Evolutionary conservation across 371 early-diverging fungal species (phyloP), one percentile per base, ranked within the genome.

Genomic region (Lichtheimia ornata): DNA sequence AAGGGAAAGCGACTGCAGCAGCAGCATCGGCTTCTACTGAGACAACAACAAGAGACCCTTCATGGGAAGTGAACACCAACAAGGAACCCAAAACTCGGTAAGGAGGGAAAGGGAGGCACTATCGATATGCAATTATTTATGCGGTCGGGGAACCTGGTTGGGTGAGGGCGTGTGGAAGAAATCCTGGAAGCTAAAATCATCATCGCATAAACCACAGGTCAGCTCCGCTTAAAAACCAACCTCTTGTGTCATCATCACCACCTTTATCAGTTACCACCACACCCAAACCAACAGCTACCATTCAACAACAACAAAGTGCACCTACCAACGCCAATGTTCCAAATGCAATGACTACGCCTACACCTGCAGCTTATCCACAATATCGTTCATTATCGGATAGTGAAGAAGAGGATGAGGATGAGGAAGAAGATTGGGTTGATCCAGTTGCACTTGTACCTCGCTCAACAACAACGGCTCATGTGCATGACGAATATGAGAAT

Each of bases 351-450:
- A 35, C 35, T 35, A 35, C 35, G 2, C 35, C 35, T 0, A 35
- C 35, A 35, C 35, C 35, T 35, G 35, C 22, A 22, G 22, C 11
- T 35, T 35, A 35, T 35, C 35, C 35, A 9, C 35, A 35, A 35
- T 11, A 35, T 11, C 35, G 35, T 9, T 11, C 35, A 6, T 11
- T 35, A 35, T 35, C 35, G 9, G 35, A 35, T 9, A 35, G 35
- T 11, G 35, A 22, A 0, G 69, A 72, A 0, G 74, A 69, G 0
- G 73, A 74, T 0, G 76, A 77, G 2, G 71, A 71, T 0, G 76
- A 73, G 0, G 76, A 73, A 12, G 84, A 84, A 11, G 77, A 49
- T 7, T 47, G 17, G n/a, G 35, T 24, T 18, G 59, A 45, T 49
- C 11, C 69, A 45, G 25, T 73, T 42, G 14, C 63, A 59, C 51